These are phyloP conservation scores for Kurtzmaniella cleridarum DNA, from an alignment of 805 yeast species.

Conservation along the genomic window DNA sequence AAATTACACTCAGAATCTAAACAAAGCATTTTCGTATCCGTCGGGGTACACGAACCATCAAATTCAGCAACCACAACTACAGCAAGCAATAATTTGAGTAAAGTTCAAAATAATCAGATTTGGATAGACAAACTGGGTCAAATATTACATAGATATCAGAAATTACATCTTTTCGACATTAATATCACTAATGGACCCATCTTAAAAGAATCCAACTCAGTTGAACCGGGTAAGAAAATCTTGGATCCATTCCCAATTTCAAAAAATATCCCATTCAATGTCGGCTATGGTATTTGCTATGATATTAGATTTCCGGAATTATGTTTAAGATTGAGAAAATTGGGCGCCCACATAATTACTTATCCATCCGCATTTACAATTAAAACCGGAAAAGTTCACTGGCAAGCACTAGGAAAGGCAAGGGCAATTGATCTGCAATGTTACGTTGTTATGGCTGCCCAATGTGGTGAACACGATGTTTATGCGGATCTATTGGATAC, in stretches of 20 bases:
- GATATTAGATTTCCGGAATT: conserved; percentile 86
- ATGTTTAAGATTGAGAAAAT: conserved; percentile 53
- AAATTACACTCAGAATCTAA: conserved; percentile 17
- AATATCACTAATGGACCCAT: conserved; percentile 79
- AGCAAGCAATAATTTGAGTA: conserved; percentile 9
- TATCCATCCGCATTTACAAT: conserved; percentile 93
- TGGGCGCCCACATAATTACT: conserved; percentile 73
- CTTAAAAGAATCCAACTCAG: conserved; percentile 69
- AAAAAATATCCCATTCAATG: conserved; percentile 37
- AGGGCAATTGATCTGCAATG: conserved; percentile 87
- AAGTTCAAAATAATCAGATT: conserved; percentile 63
- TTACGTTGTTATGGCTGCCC: conserved; percentile 86
- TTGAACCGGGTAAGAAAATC: conserved; percentile 66
- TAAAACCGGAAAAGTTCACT: conserved; percentile 87
- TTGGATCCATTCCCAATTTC: conserved; percentile 55
- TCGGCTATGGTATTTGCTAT: conserved; percentile 77
- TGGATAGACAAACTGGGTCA: conserved; percentile 67
- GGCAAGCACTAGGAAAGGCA: conserved; percentile 74
- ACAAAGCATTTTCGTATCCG: conserved; percentile 53
- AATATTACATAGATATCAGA: conserved; percentile 67
- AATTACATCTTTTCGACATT: conserved; percentile 86
- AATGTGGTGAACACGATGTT: conserved; percentile 69
- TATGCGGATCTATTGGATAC: conserved; percentile 30
- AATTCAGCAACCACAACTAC: conserved; percentile 19
- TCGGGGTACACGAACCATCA: conserved; percentile 83